Conservation (phyloP, 257 asterid species). For the Osmanthus fragrans region DNA sequence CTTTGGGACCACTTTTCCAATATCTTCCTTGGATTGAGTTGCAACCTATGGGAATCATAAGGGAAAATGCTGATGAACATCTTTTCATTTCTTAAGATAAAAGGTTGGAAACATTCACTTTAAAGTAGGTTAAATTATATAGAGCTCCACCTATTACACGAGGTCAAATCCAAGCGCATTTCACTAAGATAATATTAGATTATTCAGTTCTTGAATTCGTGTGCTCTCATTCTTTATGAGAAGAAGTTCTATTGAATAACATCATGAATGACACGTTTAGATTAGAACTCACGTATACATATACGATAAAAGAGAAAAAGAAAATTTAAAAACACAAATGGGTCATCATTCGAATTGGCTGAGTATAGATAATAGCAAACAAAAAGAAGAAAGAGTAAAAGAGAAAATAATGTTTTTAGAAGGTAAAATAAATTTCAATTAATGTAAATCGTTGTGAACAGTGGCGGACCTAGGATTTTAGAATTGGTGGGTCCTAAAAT, state of each 20-base stretch:
- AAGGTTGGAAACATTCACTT: not conserved
- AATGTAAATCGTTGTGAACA: too few species aligned
- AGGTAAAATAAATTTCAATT: too few species aligned
- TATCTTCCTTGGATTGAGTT: conserved; percentile 16
- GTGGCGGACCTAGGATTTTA: too few species aligned
- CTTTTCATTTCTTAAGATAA: not conserved
- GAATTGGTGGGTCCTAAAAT: too few species aligned
- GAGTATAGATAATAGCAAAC: not conserved
- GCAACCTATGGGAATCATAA: not conserved
- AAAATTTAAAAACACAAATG: not conserved
- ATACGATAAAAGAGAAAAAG: not conserved
- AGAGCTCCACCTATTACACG: not conserved
- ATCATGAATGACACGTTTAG: not conserved
- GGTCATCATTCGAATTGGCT: not conserved
- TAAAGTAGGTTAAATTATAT: not conserved
- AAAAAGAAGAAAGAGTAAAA: too few species aligned
- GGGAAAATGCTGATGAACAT: not conserved
- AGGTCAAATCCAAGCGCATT: not conserved
- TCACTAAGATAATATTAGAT: not conserved
- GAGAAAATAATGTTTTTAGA: too few species aligned
- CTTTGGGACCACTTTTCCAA: conserved; percentile 49
- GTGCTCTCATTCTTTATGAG: not conserved
- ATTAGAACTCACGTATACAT: too few species aligned
- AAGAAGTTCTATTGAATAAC: not conserved
- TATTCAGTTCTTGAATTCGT: too few species aligned